Base-by-base conservation (phyloP, 2,329 filamentous ascomycete genomes). In the Bipolaris oryzae region DNA sequence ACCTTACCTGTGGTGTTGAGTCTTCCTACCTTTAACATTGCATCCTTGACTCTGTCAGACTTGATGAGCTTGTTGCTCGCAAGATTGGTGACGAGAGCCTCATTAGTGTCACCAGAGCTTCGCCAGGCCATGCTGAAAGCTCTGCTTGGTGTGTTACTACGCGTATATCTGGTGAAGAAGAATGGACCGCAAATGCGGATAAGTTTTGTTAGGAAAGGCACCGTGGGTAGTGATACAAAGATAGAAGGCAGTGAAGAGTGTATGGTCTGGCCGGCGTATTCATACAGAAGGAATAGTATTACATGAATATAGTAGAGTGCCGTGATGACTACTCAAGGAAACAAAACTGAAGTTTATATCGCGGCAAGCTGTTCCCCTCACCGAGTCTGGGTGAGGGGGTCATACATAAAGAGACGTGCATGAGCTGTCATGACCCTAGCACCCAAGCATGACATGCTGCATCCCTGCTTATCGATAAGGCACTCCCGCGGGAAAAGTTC, bases 111-210 rank as follows among this genome's bases (percentile, higher is more conserved):
- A 58, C 92, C 94, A 6, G 89, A 90, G 76, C 90, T 92, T 64
- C 87, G 86, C 95, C 95, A 99, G 57, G 94, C 93, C 95, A 99
- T 98, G 57, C 61, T 82, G 64, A 64, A 53, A 11, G 47, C 21
- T 62, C 59, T 53, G 4, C 37, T 51, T 15, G 53, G 20, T 23
- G 28, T 16, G 11, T 16, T 23, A 16, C 7, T 20, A 25, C 7
- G 15, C 21, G 23, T 9, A 34, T n/a, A n/a, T 2, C 42, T 33
- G 39, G 33, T 20, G 13, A 46, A 53, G 39, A 45, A 18, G 37
- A 42, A 34, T 45, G 56, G 50, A 28, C 61, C 63, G 57, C 68
- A 60, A 31, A 57, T 38, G 62, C 65, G 68, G 58, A 58, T 23
- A 55, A 68, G 43, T 34, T 42, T 58, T 28, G 54, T 61, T 54